phyloP scores from a whole-genome alignment of 1,284 basidiomycete genomes.

The Leccinum subrobustum region DNA sequence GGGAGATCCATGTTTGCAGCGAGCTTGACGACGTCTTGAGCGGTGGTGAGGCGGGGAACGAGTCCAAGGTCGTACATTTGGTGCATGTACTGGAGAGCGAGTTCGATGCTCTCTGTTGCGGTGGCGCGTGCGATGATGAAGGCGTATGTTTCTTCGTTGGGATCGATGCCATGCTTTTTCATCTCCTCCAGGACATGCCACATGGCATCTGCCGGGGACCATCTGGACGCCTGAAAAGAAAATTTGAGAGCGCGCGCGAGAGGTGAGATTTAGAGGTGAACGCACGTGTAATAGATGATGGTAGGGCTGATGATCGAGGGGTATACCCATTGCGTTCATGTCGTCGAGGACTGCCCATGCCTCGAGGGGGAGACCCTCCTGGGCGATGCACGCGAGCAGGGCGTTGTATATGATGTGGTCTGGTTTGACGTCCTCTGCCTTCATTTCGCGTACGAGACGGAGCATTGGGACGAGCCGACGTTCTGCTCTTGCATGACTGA shows the following conservation, averaged over 20 bases:
- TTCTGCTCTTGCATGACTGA: slow-evolving; percentile 35
- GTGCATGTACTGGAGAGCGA: slow-evolving; percentile 54
- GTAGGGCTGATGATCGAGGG: slow-evolving; percentile 58
- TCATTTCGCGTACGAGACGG: slow-evolving; percentile 52
- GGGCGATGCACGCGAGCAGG: slow-evolving; percentile 49
- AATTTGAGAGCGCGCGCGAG: slow-evolving; percentile 10
- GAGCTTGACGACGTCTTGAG: slow-evolving; percentile 47
- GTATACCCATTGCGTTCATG: slow-evolving; percentile 57
- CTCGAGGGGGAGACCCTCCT: slow-evolving; percentile 43
- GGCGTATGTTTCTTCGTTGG: slow-evolving; percentile 53
- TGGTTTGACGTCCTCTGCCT: slow-evolving; percentile 46
- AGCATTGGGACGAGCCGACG: slow-evolving; percentile 27
- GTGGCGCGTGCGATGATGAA: slow-evolving; percentile 51
- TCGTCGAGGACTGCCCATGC: slow-evolving; percentile 74
- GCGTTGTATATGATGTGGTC: slow-evolving; percentile 54
- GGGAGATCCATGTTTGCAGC: slow-evolving; percentile 51
- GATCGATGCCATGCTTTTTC: slow-evolving; percentile 46
- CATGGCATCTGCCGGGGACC: slow-evolving; percentile 29
- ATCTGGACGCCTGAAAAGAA: slow-evolving; percentile 31
- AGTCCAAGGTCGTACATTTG: slow-evolving; percentile 48
- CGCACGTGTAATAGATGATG: slow-evolving; percentile 63
- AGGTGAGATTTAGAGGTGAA: not conserved
- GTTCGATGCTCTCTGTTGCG: slow-evolving; percentile 55
- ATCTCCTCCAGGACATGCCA: slow-evolving; percentile 44
- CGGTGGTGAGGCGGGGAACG: slow-evolving; percentile 48